Conservation (phyloP, 345 rosid species). For the Citrus sp. region DNA sequence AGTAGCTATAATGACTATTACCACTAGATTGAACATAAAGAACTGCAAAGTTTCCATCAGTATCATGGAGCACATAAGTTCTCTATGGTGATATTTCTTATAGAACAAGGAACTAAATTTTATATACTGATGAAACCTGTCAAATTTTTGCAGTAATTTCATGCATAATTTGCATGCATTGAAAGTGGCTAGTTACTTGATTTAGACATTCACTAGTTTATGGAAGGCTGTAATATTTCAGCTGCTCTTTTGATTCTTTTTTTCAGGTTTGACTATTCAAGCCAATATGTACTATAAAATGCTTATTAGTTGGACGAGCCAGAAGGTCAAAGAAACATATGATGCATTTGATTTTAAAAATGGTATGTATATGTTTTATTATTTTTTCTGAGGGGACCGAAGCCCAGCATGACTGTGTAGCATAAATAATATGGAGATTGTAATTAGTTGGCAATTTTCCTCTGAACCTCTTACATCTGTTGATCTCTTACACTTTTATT, state of each 20-base stretch:
- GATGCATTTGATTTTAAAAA: slow-evolving; percentile 92
- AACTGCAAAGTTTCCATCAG: neutral
- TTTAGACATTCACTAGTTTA: neutral
- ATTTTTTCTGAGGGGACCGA: neutral
- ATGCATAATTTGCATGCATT: neutral
- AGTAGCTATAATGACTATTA: neutral
- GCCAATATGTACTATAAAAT: slow-evolving; percentile 97
- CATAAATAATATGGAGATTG: neutral
- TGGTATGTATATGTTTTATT: slow-evolving; percentile 39
- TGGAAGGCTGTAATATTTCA: neutral
- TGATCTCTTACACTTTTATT: neutral
- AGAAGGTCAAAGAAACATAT: slow-evolving; percentile 76
- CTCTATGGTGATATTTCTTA: neutral
- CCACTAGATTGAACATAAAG: neutral
- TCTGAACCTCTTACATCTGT: neutral
- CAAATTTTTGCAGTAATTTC: neutral
- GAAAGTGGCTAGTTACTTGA: neutral
- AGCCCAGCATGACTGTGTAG: neutral
- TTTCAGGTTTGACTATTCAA: slow-evolving; percentile 92
- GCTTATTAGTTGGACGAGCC: slow-evolving; percentile 98
- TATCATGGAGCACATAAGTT: neutral
- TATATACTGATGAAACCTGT: neutral
- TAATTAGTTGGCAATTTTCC: neutral
- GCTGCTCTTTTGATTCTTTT: neutral
- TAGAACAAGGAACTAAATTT: too few species aligned